Evolutionary conservation across 2,329 filamentous ascomycete species (phyloP).

Genomic region (Pezicula radicicola): DNA sequence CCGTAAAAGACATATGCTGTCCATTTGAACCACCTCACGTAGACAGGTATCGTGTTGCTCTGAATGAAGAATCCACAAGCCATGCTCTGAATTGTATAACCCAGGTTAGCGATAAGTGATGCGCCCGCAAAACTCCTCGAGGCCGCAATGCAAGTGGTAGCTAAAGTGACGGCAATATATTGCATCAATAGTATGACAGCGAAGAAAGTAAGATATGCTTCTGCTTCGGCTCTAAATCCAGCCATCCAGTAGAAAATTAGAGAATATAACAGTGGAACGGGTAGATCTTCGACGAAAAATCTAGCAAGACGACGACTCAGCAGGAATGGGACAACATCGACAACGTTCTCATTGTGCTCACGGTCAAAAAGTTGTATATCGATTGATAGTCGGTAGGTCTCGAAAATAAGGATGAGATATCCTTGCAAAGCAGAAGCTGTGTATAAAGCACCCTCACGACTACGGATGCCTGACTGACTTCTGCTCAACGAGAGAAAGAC

Average conservation of each 20-base stretch:
- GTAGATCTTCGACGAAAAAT: constrained; percentile 68
- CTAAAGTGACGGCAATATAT: constrained; percentile 71
- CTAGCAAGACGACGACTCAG: constrained; percentile 67
- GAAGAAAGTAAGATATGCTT: constrained; percentile 71
- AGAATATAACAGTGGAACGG: constrained; percentile 68
- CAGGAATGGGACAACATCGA: constrained; percentile 66
- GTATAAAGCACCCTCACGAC: constrained; percentile 70
- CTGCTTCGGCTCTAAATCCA: constrained; percentile 61
- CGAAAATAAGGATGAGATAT: constrained; percentile 73
- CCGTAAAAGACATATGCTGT: constrained; percentile 64
- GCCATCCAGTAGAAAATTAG: constrained; percentile 77
- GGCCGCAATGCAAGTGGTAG: constrained; percentile 63
- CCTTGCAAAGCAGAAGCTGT: constrained; percentile 70
- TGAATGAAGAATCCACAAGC: constrained; percentile 78
- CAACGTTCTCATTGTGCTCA: constrained; percentile 70
- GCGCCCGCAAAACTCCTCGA: constrained; percentile 67
- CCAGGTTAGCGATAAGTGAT: constrained; percentile 69
- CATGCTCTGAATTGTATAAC: constrained; percentile 71
- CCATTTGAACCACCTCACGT: constrained; percentile 76
- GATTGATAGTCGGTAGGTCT: constrained; percentile 70
- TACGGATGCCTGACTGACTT: constrained; percentile 69
- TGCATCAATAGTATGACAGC: constrained; percentile 65
- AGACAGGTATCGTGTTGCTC: constrained; percentile 68
- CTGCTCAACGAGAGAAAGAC: constrained; percentile 65
- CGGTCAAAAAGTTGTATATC: constrained; percentile 76